Evolutionary conservation across 2,329 filamentous ascomycete species (phyloP), one percentile per base, ranked within the genome.

Genomic region (Colletotrichum trifolii): DNA sequence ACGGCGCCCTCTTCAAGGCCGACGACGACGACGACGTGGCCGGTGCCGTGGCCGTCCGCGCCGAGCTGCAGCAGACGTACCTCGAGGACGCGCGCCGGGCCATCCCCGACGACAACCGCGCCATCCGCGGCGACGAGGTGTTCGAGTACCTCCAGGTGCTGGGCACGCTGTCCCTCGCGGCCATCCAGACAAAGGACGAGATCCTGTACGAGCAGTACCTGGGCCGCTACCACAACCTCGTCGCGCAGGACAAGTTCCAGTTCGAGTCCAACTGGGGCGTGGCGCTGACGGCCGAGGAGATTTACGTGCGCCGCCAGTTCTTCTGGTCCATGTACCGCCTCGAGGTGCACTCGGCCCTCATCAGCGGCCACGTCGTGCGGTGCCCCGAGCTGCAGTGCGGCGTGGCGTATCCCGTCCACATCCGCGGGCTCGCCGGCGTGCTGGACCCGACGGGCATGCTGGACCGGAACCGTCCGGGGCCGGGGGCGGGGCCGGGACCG

Each of bases 241-340:
- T 80, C 7, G 78, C 78, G 7, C 81, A 85, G 69, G 77, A 84
- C 63, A 74, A 76, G 2, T 76, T 85, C n/a, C 82, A 86, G 67
- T 83, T 87, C 68, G 85, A 87, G 69, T 73, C 76, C 6, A 77
- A 81, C 11, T 87, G 85, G 85, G 83, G 84, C 0, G 73, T 74
- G 5, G 73, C 76, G 11, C 74, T 85, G 8, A 75, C 75, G 10
- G 69, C 76, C 5, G 75, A 83, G 8, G 83, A 86, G 69, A 54
- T 57, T 13, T 66, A 68, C 11, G 67, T 67, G 8, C 58, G 45
- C 6, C 59, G 53, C 3, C 64, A 82, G 78, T 83, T 82, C 68
- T 68, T 68, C 35, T 88, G 85, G 85, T 84, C 83, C 42, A 85
- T 84, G 60, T 88, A 87, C 69, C 84, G 82, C 8, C 73, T 87